Conservation (phyloP, 371 early-diverging fungal genomes). For the Mortierella sp. region DNA sequence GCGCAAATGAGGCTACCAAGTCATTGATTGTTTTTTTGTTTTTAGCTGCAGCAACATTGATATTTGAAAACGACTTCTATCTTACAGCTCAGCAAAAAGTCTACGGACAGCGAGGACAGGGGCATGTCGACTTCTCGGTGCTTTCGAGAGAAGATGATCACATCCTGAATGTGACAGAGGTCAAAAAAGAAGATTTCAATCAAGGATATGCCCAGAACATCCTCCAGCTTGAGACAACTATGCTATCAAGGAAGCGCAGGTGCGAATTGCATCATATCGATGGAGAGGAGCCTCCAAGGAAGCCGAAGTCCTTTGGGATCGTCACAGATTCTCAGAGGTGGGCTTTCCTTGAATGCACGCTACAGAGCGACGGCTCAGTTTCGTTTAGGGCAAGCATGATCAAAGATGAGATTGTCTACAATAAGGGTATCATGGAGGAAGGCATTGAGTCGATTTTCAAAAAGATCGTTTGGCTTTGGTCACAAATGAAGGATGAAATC, state of each 20-base stretch:
- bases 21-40: conserved; percentile 15
- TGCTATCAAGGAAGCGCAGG: conserved; percentile 6
- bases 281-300: too few relatives aligned
- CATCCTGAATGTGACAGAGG: neutral
- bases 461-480: neutral
- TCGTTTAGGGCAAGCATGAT: neutral
- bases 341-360: conserved; percentile 17
- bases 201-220: conserved; percentile 13
- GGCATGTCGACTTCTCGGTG: neutral
- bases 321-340: conserved; percentile 16
- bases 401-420: neutral
- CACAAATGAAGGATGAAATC: neutral
- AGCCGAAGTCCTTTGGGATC: conserved; percentile 15
- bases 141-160: neutral
- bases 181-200: conserved; percentile 15
- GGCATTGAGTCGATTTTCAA: neutral
- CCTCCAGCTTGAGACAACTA: conserved; percentile 11
- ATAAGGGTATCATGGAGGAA: too few relatives aligned
- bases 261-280: neutral
- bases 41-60: conserved; percentile 16
- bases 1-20: conserved; percentile 16
- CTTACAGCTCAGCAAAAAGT: conserved; percentile 23
- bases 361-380: neutral
- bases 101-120: neutral
- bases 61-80: conserved; percentile 19